phyloP scores from a whole-genome alignment of 2,329 filamentous ascomycete genomes.

The Pseudogymnoascus sp. region DNA sequence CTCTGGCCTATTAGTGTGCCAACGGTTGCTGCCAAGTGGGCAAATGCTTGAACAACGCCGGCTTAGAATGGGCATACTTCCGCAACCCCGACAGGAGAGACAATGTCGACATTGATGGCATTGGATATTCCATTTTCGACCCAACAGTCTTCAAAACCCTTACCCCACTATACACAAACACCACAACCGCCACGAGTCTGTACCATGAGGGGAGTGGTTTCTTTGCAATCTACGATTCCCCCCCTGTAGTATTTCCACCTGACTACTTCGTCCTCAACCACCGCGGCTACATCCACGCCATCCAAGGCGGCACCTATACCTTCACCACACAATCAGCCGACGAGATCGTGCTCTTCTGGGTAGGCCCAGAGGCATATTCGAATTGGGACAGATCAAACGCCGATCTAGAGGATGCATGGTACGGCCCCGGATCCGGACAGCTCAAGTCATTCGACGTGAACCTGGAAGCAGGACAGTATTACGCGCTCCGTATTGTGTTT shows the following conservation, averaged over 20 bases:
- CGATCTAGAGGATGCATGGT: background rate
- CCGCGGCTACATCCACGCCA: conserved; percentile 17
- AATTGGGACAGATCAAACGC: conserved; percentile 19
- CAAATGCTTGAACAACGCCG: conserved; percentile 1
- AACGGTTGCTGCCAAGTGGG: background rate
- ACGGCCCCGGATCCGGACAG: background rate
- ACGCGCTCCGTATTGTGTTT: conserved; percentile 4
- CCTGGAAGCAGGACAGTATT: background rate
- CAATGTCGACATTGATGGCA: background rate
- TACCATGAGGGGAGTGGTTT: background rate
- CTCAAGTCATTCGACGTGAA: conserved; percentile 2
- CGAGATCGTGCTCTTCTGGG: conserved; percentile 22
- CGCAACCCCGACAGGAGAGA: background rate
- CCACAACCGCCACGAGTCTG: background rate
- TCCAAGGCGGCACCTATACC: conserved; percentile 20
- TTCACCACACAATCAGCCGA: conserved; percentile 20
- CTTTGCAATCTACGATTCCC: conserved; percentile 8
- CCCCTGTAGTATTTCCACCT: background rate
- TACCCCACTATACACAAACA: background rate
- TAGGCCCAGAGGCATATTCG: conserved; percentile 19
- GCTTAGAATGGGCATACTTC: conserved; percentile 9
- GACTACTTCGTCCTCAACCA: conserved; percentile 17
- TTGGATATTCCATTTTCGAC: conserved; percentile 5
- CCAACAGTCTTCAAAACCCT: conserved; percentile 3
- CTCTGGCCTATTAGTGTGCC: background rate